Conservation (phyloP, 306 rosid genomes). For the Begonia masoniana region DNA sequence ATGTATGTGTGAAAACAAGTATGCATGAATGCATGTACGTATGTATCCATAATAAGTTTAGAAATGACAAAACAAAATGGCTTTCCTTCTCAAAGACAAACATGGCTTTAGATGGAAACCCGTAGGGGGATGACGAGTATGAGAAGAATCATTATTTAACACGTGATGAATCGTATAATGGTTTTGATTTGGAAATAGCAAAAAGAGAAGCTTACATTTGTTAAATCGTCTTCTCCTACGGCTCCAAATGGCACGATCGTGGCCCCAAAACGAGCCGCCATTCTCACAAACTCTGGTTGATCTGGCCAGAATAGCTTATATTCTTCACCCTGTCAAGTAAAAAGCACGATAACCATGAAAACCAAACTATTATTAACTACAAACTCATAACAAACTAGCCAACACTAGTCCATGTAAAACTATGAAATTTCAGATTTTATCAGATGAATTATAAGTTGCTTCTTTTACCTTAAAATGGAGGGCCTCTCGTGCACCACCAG, state of each 20-base stretch:
- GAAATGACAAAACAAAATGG: too few species aligned
- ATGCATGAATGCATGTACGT: too few species aligned
- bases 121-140: too few species aligned
- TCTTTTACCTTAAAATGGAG: constrained; percentile 66
- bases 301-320: constrained; percentile 84
- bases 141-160: too few species aligned
- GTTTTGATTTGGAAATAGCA: background rate
- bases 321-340: constrained; percentile 57
- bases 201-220: constrained; percentile 39
- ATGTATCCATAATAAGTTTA: too few species aligned
- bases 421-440: background rate
- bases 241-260: constrained; percentile 90
- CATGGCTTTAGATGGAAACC: too few species aligned
- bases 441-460: too few species aligned
- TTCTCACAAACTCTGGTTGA: constrained; percentile 85
- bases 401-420: background rate
- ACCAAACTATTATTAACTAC: background rate
- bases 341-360: constrained; percentile 2
- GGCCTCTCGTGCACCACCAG: constrained; percentile 96
- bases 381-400: background rate
- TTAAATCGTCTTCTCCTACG: constrained; percentile 86
- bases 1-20: too few species aligned
- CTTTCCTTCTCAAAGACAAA: too few species aligned
- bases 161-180: too few species aligned
- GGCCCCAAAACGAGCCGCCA: constrained; percentile 93